Percentiles rank a stretch among this genome's conserved stretches.
Evolutionary conservation across 768 basidiomycete genomes (phyloP).

Genomic region (Exsudoporus frostii): DNA sequence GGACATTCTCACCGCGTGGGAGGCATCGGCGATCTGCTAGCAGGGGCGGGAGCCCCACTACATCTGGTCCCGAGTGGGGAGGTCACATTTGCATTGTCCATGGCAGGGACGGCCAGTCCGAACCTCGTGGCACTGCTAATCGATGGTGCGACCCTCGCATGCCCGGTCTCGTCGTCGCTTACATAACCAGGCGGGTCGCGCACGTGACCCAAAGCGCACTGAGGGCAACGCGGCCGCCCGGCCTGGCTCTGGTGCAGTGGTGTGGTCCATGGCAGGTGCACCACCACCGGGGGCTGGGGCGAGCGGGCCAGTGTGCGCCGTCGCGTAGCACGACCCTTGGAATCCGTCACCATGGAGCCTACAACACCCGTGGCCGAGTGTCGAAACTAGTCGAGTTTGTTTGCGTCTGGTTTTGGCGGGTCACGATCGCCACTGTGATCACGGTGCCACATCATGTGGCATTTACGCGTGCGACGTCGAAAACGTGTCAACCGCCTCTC

Average conservation of each 20-base stretch:
- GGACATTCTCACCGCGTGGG: neutral
- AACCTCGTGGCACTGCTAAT: slow-evolving; percentile 23
- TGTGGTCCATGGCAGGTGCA: too few species aligned
- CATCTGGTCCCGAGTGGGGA: slow-evolving; percentile 15
- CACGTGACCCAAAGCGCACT: too few species aligned
- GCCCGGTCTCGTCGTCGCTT: slow-evolving; percentile 5
- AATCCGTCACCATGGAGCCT: slow-evolving; percentile 24
- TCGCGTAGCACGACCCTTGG: slow-evolving; percentile 14
- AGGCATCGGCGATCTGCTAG: slow-evolving; percentile 7
- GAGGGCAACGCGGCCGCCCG: too few species aligned
- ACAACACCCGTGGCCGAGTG: slow-evolving; percentile 8
- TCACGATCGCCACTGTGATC: slow-evolving; percentile 23
- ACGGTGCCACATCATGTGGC: slow-evolving; percentile 8
- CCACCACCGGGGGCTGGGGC: too few species aligned
- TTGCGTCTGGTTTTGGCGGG: slow-evolving; percentile 7
- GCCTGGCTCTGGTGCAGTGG: too few species aligned
- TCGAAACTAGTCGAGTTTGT: slow-evolving; percentile 3
- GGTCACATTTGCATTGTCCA: neutral
- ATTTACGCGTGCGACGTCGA: slow-evolving; percentile 24
- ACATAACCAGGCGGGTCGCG: too few species aligned
- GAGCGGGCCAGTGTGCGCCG: neutral
- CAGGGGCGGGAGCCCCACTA: too few species aligned
- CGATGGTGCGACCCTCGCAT: slow-evolving; percentile 22
- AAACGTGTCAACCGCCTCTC: slow-evolving; percentile 20
- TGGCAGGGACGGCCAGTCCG: slow-evolving; percentile 12